phyloP scores from a whole-genome alignment of 2,329 filamentous ascomycete genomes.

The Bretziella fagacearum region DNA sequence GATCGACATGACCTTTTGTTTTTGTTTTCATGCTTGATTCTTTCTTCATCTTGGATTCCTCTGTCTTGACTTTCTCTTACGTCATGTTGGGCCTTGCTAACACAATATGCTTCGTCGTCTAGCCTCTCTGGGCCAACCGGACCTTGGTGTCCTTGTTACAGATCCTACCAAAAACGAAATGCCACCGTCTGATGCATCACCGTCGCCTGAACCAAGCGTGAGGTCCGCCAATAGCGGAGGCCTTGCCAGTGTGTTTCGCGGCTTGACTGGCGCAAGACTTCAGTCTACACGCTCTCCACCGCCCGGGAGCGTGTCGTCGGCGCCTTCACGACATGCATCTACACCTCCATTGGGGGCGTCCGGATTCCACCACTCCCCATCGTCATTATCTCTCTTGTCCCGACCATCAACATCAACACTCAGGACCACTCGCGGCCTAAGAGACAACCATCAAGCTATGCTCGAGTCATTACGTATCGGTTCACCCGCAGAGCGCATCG shows the following conservation, averaged over 20 bases:
- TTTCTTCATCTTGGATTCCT: too few relatives aligned
- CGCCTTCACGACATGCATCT: not conserved
- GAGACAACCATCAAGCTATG: conserved; percentile 35
- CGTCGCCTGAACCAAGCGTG: conserved; percentile 35
- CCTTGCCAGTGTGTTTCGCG: conserved; percentile 47
- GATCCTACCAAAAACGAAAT: conserved; percentile 26
- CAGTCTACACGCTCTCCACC: conserved; percentile 32
- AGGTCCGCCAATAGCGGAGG: conserved; percentile 24
- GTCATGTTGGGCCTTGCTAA: conserved; percentile 15
- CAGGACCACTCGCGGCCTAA: conserved; percentile 26
- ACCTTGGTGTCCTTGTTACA: conserved; percentile 20
- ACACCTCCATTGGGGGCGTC: not conserved
- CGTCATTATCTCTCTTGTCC: conserved; percentile 8
- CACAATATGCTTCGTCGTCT: conserved; percentile 28
- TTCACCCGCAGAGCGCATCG: conserved; percentile 34
- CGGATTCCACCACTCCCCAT: not conserved
- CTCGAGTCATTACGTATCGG: conserved; percentile 39
- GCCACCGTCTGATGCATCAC: conserved; percentile 37
- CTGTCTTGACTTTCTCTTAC: too few relatives aligned
- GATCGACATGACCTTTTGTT: not conserved
- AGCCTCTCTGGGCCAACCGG: conserved; percentile 28
- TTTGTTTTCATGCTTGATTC: not conserved
- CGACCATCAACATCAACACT: conserved; percentile 19
- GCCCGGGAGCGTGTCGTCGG: conserved; percentile 7
- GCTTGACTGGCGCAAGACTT: conserved; percentile 36